Percentiles rank a stretch among this genome's conserved stretches.
Evolutionary conservation across 2,329 filamentous ascomycete genomes (phyloP).

Genomic region (Neonectria sp.): DNA sequence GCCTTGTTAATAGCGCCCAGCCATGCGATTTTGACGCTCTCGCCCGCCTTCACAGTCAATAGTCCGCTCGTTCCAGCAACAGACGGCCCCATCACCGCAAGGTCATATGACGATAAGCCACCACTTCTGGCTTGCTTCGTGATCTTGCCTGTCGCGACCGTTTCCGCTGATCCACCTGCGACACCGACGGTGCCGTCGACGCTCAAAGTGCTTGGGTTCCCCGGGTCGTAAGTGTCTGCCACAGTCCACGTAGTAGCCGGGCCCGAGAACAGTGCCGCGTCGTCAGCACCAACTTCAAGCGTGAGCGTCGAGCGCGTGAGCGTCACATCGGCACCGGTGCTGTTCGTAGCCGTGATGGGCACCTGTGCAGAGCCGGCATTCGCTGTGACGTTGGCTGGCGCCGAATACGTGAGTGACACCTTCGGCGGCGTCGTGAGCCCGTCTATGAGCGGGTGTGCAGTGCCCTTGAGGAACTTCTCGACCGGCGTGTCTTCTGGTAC

Average conservation of each 20-base stretch:
- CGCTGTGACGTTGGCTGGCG: neutral
- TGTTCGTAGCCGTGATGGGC: neutral
- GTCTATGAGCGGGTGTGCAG: neutral
- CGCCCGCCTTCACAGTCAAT: neutral
- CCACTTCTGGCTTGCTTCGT: neutral
- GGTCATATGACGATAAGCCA: neutral
- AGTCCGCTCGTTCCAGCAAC: neutral
- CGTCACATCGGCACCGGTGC: neutral
- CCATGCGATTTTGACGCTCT: neutral
- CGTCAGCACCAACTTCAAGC: neutral
- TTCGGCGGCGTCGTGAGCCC: neutral
- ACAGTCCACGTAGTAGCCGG: neutral
- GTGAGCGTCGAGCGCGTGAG: constrained; percentile 1
- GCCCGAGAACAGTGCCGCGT: neutral
- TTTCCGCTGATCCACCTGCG: neutral
- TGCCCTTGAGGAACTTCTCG: constrained; percentile 1
- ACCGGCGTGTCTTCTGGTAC: neutral
- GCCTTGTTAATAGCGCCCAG: neutral
- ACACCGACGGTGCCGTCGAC: neutral
- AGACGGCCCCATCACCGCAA: neutral
- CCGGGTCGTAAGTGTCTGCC: neutral
- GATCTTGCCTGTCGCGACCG: neutral
- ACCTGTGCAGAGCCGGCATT: neutral
- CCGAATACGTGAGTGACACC: neutral
- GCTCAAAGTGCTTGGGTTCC: neutral